Evolutionary conservation across 2,329 filamentous ascomycete genomes (phyloP), one percentile per base, ranked within the genome.

Genomic region (Lasiodiplodia sp.): DNA sequence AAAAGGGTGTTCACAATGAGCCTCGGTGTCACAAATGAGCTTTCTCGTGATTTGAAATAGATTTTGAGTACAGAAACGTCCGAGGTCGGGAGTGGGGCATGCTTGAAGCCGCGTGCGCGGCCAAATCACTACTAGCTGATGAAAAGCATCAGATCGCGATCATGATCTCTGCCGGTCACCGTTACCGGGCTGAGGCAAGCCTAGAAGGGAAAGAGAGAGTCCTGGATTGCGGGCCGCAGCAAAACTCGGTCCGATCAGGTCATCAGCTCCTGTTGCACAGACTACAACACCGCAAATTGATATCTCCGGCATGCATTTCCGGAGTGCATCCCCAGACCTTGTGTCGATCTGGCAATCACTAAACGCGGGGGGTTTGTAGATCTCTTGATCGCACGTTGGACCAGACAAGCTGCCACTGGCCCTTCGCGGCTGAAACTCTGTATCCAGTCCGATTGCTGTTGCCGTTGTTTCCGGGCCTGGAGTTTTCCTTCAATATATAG

Each of bases 331-430:
- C 57, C n/a, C 57, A 23, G 23, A 12, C 37, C 23, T 25, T 38
- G 38, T 31, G 57, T 60, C 14, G 57, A 60, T 60, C 57, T 28
- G 57, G 47, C 47, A 47, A 44, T 47, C 37, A 25, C 12, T 28
- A 25, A 28, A 60, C 37, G 23, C n/a, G 57, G 56, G 21, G 28
- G 44, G 18, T 21, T 11, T 34, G 53, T 16, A 34, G 53, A 56
- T 56, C 53, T 34, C 7, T n/a, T 21, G 8, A 34, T 16, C 53
- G 53, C 28, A 56, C 5, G 53, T 12, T 31, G 31, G 28, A 31
- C 12, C 23, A 31, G 52, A 16, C 14, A 10, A 34, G 18, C 31
- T 34, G 12, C 18, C n/a, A 16, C 18, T 8, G 16, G 8, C 11
- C 14, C 5, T n/a, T 7, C 28, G 11, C 18, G 11, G n/a, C 18